A percentile compares a stretch with the other conserved stretches of the same genome.
Evolutionary conservation across 371 early-diverging fungal species (phyloP).

Genomic region (Mortierella sp.): DNA sequence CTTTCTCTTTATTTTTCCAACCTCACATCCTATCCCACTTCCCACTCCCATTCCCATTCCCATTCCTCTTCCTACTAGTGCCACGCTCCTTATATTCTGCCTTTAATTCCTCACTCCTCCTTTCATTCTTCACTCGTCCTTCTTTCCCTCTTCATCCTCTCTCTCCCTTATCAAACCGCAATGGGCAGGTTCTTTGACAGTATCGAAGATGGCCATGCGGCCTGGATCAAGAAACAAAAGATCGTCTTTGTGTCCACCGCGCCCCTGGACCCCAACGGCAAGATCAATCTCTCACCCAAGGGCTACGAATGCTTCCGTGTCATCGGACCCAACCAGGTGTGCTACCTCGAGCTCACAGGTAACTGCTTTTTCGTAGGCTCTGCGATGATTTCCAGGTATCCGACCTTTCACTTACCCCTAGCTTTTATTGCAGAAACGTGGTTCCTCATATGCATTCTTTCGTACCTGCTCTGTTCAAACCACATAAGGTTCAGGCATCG

Average conservation of each 20-base stretch:
- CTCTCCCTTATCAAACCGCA: not conserved
- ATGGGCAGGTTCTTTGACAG: constrained; percentile 59
- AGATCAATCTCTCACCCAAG: constrained; percentile 67
- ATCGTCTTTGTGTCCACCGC: constrained; percentile 64
- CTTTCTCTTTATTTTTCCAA: not conserved
- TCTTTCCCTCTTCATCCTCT: not conserved
- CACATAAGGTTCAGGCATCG: constrained; percentile 58
- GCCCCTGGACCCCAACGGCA: constrained; percentile 56
- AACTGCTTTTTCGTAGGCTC: not conserved
- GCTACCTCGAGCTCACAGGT: constrained; percentile 65
- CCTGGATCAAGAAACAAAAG: constrained; percentile 63
- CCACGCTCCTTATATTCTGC: not conserved
- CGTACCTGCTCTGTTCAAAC: too few relatives aligned
- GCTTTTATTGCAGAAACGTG: not conserved
- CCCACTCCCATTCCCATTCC: not conserved
- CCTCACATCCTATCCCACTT: not conserved
- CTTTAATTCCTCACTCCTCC: not conserved
- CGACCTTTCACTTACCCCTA: not conserved
- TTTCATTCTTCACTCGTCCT: not conserved
- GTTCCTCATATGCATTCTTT: not conserved
- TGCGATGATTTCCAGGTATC: not conserved
- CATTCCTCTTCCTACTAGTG: not conserved
- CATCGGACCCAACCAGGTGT: constrained; percentile 51
- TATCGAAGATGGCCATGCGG: constrained; percentile 46
- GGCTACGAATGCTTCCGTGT: constrained; percentile 62